Base-by-base conservation (phyloP, 768 basidiomycete species). In the Pholiota conissans region DNA sequence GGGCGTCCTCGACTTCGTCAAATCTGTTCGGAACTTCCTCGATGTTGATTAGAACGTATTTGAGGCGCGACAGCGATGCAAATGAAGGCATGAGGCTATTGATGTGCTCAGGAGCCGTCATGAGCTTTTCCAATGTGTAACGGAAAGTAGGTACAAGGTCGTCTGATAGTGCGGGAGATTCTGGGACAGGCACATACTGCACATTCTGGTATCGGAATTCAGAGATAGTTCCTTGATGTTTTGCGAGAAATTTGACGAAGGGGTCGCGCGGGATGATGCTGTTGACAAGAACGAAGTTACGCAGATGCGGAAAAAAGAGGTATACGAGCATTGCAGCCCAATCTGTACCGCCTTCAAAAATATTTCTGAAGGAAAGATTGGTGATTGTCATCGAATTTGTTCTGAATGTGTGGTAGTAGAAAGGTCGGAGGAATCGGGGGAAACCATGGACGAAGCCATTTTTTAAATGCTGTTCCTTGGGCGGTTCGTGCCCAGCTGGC, bases 191-290 rank as follows among this genome's bases (percentile, higher is more conserved):
- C 14, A 61, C 57, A 28, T 63, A 65, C 22, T 61, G 62, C 24
- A 65, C 61, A 26, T 63, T 58, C 20, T 65, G 64, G 37, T 65
- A 63, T 20, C 58, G 46, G 50, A 65, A 56, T 3, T 52, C 50
- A 2, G 42, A 37, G 27, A 65, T 20, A 3, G 40, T 61, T 14
- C 28, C 55, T 34, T 52, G 60, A 28, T 65, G 64, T 14, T 58
- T 56, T 11, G 47, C 27, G 18, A 65, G 60, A 37, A 65, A 65
- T 28, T 61, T 65, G 37, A 62, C 42, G 14, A 65, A 48, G 18
- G 59, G 56, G 9, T 58, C 52, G n/a, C 62, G 58, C 3, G 60
- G 52, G 16, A 65, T 61, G 40, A 61, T 59, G 1, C 55, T 59
- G 28, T 58, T 58, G 18, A 42, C 49, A 35, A 65, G 28, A 14